phyloP scores from a whole-genome alignment of 805 yeast species.

The Naumovozyma castellii region DNA sequence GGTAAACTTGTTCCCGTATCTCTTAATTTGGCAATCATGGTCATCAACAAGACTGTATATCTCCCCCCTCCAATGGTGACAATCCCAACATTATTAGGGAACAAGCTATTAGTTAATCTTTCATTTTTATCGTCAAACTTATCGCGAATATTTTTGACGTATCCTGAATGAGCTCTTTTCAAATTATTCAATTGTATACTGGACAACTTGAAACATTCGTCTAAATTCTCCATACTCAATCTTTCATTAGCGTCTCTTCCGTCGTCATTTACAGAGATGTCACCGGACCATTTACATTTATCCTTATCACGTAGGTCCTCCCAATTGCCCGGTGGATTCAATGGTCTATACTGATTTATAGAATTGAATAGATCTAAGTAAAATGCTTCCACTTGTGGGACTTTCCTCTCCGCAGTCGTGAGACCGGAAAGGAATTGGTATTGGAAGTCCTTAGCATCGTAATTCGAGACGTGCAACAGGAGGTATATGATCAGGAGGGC shows the following conservation, averaged over 20 bases:
- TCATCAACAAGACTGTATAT: slow-evolving; percentile 52
- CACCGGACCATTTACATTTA: slow-evolving; percentile 4
- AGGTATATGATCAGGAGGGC: not conserved
- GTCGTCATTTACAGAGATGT: slow-evolving; percentile 3
- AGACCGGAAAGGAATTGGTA: not conserved
- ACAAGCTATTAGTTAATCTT: slow-evolving; percentile 2
- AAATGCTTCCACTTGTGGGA: not conserved
- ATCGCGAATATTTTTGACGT: slow-evolving; percentile 3
- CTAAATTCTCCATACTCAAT: slow-evolving; percentile 10
- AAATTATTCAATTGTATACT: slow-evolving; percentile 8
- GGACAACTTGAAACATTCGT: slow-evolving; percentile 11
- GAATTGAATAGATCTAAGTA: slow-evolving; percentile 1
- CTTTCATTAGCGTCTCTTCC: slow-evolving; percentile 1
- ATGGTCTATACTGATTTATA: not conserved
- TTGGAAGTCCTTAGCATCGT: not conserved
- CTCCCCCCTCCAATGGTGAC: slow-evolving; percentile 70
- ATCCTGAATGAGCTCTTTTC: slow-evolving; percentile 10
- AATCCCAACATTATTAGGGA: slow-evolving; percentile 45
- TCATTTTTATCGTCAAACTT: not conserved
- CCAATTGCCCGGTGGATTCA: slow-evolving; percentile 1
- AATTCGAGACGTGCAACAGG: not conserved
- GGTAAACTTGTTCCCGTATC: slow-evolving; percentile 62
- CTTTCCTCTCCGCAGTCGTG: not conserved
- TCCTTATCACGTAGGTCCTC: slow-evolving; percentile 4
- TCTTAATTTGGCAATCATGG: slow-evolving; percentile 47